A percentile compares a stretch with the other conserved stretches of the same genome.
phyloP scores from a whole-genome alignment of 148 eudicot genomes.

The Nepenthes gracilis region DNA sequence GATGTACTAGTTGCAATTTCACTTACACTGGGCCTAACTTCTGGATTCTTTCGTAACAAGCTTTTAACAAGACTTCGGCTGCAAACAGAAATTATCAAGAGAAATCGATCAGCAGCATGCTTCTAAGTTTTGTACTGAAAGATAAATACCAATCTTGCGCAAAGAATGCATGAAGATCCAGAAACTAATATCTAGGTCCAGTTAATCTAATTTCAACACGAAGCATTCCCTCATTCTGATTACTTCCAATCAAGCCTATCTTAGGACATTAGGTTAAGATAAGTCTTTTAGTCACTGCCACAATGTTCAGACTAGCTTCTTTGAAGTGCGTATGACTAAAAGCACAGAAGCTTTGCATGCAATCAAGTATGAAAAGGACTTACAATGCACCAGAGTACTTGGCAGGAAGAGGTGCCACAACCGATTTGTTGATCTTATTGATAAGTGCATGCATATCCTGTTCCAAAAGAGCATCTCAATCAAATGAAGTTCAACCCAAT shows the following conservation, averaged over 20 bases:
- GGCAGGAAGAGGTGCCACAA: constrained; percentile 88
- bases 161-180: no score
- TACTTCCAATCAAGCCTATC: not conserved
- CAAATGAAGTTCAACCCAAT: not conserved
- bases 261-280: not conserved
- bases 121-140: not conserved
- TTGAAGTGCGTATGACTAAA: not conserved
- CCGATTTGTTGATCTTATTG: constrained; percentile 82
- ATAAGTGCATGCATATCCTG: constrained; percentile 98
- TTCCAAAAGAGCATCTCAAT: constrained; percentile 4
- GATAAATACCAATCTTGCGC: not conserved
- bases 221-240: not conserved
- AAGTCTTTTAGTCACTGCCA: no score
- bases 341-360: not conserved
- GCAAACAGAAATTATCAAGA: constrained; percentile 22
- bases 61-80: constrained; percentile 90
- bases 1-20: not conserved
- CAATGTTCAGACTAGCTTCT: no score
- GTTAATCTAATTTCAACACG: not conserved
- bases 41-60: constrained; percentile 94
- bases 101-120: not conserved
- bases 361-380: constrained; percentile 18
- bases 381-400: constrained; percentile 82
- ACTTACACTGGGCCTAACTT: constrained; percentile 74
- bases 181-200: no score